Evolutionary conservation across 495 filamentous ascomycete genomes (phyloP).

Genomic region (Endocarpon pusillum): DNA sequence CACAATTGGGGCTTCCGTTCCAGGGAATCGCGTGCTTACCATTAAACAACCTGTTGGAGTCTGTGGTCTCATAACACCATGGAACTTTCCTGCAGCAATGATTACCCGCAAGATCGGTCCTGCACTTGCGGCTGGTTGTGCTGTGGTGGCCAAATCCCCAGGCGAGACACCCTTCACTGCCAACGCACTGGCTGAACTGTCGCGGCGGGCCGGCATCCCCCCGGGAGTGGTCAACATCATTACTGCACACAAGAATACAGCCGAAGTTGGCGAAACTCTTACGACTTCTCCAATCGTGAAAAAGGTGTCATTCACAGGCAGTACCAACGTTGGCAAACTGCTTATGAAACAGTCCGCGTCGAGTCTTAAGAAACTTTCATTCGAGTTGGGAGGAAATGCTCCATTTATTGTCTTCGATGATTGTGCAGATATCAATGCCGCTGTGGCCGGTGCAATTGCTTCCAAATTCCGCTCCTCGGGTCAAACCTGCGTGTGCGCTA

Average conservation of each 20-base stretch:
- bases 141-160: conserved; percentile 70
- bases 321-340: conserved; percentile 70
- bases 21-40: conserved; percentile 22
- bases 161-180: conserved; percentile 76
- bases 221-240: conserved; percentile 74
- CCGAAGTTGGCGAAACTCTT: conserved; percentile 52
- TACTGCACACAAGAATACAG: conserved; percentile 53
- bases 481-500: conserved; percentile 84
- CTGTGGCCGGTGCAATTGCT: conserved; percentile 56
- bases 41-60: conserved; percentile 23
- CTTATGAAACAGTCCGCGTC: conserved; percentile 68
- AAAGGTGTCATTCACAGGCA: conserved; percentile 84
- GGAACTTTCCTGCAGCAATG: conserved; percentile 57
- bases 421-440: conserved; percentile 55
- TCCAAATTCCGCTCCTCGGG: conserved; percentile 78
- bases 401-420: conserved; percentile 93
- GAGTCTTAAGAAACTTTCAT: conserved; percentile 71
- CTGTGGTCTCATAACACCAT: conserved; percentile 24
- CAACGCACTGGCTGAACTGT: conserved; percentile 67
- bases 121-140: conserved; percentile 69
- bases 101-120: conserved; percentile 31
- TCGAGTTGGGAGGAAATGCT: conserved; percentile 82
- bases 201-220: conserved; percentile 67
- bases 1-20: conserved; percentile 41
- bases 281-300: conserved; percentile 54